Evolutionary conservation across 306 rosid species (phyloP).

Genomic region (Vigna mungo): DNA sequence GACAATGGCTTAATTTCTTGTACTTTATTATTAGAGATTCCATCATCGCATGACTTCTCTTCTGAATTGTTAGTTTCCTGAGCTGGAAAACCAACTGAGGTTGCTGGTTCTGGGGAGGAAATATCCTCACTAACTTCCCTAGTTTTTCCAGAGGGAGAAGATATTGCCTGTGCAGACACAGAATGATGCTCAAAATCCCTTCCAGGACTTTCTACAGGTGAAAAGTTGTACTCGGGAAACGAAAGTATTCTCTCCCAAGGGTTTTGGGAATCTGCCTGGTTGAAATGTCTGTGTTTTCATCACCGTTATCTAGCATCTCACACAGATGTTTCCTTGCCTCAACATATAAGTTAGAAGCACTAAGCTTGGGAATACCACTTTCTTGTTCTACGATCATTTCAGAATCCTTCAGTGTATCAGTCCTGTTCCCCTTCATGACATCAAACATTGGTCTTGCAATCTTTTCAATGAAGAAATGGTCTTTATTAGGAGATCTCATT

Average conservation of each 20-base stretch:
- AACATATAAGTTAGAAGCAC: slow-evolving; percentile 67
- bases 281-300: slow-evolving; percentile 61
- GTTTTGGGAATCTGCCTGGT: slow-evolving; percentile 66
- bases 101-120: slow-evolving; percentile 53
- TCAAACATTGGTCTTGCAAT: slow-evolving; percentile 64
- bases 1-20: slow-evolving; percentile 48
- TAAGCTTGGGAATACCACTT: slow-evolving; percentile 48
- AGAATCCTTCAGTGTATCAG: slow-evolving; percentile 55
- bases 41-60: slow-evolving; percentile 47
- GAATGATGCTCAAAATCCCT: slow-evolving; percentile 65
- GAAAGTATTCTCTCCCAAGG: slow-evolving; percentile 86
- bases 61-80: slow-evolving; percentile 51
- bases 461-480: slow-evolving; percentile 79
- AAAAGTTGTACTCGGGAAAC: slow-evolving; percentile 74
- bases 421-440: slow-evolving; percentile 61
- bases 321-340: slow-evolving; percentile 92
- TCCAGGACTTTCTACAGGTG: slow-evolving; percentile 84
- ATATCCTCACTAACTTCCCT: slow-evolving; percentile 56
- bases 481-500: slow-evolving; percentile 72
- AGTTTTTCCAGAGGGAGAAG: slow-evolving; percentile 53
- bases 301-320: slow-evolving; percentile 76
- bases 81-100: slow-evolving; percentile 47
- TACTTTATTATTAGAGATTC: slow-evolving; percentile 47
- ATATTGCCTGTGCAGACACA: slow-evolving; percentile 60
- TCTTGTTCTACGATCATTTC: slow-evolving; percentile 52